Evolutionary conservation across 345 rosid species (phyloP), one percentile per base, ranked within the genome.

Genomic region (Citrus glauca): DNA sequence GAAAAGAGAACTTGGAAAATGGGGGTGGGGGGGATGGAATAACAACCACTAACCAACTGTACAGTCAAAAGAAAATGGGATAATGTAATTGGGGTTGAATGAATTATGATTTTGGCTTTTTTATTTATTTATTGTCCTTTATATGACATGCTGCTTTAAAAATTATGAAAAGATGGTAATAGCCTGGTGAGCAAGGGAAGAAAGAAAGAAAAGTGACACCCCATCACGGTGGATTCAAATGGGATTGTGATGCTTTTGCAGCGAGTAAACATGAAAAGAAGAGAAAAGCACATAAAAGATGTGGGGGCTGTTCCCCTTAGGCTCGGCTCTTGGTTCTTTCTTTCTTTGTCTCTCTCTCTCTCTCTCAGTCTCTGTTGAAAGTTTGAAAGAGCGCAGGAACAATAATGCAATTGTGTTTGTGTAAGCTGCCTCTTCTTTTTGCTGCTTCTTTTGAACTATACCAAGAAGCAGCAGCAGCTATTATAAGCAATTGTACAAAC

Each of bases 251-350:
- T 24, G 56, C 57, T 69, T 69, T 69, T 40, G 57, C 57, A 42
- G 72, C 24, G 33, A 5, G 72, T 69, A 37, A 14, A 59, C 72
- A 42, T 69, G 33, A 42, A 69, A 69, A 69, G 57, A 69, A 69
- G 72, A 42, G 72, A 42, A 63, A 69, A 69, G 72, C 69, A 20
- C 45, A 35, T 1, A n/a, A 20, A 64, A 64, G 67, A 38, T n/a
- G 71, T 67, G 53, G 27, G 50, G 50, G 45, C 32, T 68, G 61
- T 20, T 57, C 25, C 25, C n/a, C 56, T 48, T 68, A 4, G 56
- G 71, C 55, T 68, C 17, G 13, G 24, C 30, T 24, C 42, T n/a
- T 40, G 33, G 50, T 45, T 45, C 50, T 1, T 13, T 13, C 48
- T 42, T 2, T 10, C 4, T 30, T 4, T 30, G 0, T 30, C 32